Evolutionary conservation across 768 basidiomycete genomes (phyloP).

Genomic region (Lactarius pseudohatsudake): DNA sequence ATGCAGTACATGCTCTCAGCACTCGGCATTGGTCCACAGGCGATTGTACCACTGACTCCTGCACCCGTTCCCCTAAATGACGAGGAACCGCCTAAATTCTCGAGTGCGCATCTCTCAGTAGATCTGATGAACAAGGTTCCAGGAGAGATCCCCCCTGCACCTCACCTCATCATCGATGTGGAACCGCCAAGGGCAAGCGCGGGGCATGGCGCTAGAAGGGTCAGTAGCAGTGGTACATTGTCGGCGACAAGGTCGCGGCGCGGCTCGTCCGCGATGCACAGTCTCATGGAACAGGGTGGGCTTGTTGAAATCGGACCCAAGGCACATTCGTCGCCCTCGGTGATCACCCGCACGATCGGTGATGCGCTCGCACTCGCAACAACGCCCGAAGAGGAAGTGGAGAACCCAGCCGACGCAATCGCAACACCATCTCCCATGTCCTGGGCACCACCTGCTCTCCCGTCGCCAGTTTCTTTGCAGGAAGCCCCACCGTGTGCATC

Average conservation of each 20-base stretch:
- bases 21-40: conserved; percentile 66
- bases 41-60: conserved; percentile 37
- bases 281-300: conserved; percentile 67
- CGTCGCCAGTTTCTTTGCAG: neutral
- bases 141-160: neutral
- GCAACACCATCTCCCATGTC: neutral
- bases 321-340: conserved; percentile 37
- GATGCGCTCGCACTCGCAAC: conserved; percentile 29
- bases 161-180: conserved; percentile 6
- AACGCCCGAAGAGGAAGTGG: conserved; percentile 14
- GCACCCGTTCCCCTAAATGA: conserved; percentile 26
- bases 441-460: neutral
- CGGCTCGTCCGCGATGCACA: conserved; percentile 51
- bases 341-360: conserved; percentile 45
- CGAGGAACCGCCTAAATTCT: neutral
- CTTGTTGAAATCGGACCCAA: conserved; percentile 56
- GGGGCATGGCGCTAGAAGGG: neutral
- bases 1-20: conserved; percentile 35
- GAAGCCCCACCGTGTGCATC: conserved; percentile 6
- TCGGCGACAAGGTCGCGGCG: conserved; percentile 7
- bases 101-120: conserved; percentile 6
- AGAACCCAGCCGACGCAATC: conserved; percentile 16
- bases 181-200: neutral
- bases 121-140: conserved; percentile 16
- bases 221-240: neutral